Evolutionary conservation across 306 rosid genomes (phyloP).

Genomic region (Potentilla sterilis): DNA sequence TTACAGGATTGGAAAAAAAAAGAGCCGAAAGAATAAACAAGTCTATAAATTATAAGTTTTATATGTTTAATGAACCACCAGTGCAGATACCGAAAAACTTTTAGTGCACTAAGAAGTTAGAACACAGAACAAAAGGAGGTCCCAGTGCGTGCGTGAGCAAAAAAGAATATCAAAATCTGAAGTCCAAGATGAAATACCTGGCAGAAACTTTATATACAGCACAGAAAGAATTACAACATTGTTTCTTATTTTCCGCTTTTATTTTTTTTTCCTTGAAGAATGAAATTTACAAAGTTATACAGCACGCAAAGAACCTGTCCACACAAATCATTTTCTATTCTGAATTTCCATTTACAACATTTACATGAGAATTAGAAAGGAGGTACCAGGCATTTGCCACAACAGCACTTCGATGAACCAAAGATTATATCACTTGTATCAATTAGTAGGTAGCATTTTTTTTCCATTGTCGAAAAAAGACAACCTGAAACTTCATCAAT

Average conservation of each 20-base stretch:
- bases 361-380: constrained; percentile 57
- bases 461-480: constrained; percentile 36
- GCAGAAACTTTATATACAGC: neutral
- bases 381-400: constrained; percentile 42
- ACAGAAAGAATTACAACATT: neutral
- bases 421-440: constrained; percentile 51
- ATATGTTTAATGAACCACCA: neutral
- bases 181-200: neutral
- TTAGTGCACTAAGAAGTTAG: no score
- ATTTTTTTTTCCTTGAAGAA: constrained; percentile 43
- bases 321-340: constrained; percentile 53
- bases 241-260: constrained; percentile 23
- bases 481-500: constrained; percentile 46
- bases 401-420: constrained; percentile 37
- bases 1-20: no score
- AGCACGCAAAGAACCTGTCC: constrained; percentile 53
- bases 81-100: neutral
- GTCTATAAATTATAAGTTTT: no score
- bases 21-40: no score
- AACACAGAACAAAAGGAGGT: neutral
- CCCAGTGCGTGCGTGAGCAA: neutral
- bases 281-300: constrained; percentile 49
- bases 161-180: neutral
- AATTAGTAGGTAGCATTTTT: constrained; percentile 65
- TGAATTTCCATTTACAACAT: constrained; percentile 73